Evolutionary conservation across 768 basidiomycete genomes (phyloP).

Genomic region (Paxillus rubicundulus): DNA sequence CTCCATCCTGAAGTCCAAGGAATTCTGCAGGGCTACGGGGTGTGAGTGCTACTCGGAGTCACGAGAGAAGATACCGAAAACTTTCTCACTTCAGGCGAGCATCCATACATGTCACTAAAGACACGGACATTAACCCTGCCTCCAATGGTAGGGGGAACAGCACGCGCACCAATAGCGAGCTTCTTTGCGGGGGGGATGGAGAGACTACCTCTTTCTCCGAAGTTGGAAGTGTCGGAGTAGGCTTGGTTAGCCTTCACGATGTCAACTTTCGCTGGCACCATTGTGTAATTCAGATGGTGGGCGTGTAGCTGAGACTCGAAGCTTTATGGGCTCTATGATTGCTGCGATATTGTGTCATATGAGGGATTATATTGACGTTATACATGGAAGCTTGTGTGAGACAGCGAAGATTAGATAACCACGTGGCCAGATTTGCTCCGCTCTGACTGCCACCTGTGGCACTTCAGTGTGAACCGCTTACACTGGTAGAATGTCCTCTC

Average conservation of each 20-base stretch:
- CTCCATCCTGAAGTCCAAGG: constrained; percentile 62
- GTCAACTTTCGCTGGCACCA: constrained; percentile 20
- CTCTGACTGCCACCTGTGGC: no score
- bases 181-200: constrained; percentile 42
- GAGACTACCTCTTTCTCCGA: constrained; percentile 40
- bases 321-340: not conserved
- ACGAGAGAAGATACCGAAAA: not conserved
- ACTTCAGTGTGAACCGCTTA: no score
- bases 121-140: not conserved
- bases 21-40: constrained; percentile 49
- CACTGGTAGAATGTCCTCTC: constrained; percentile 46
- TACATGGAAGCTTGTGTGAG: not conserved
- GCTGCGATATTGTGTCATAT: not conserved
- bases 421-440: constrained; percentile 12
- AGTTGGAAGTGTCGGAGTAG: constrained; percentile 41
- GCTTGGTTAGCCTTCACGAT: constrained; percentile 42
- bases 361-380: not conserved
- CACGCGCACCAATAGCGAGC: constrained; percentile 35
- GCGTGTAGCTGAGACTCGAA: not conserved
- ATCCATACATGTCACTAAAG: constrained; percentile 69
- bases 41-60: not conserved
- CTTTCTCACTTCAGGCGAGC: constrained; percentile 58
- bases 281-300: not conserved
- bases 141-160: not conserved
- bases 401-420: constrained; percentile 21